phyloP scores from a whole-genome alignment of 352 stramenopile genomes.

The Thalassiosira mediterranea region DNA sequence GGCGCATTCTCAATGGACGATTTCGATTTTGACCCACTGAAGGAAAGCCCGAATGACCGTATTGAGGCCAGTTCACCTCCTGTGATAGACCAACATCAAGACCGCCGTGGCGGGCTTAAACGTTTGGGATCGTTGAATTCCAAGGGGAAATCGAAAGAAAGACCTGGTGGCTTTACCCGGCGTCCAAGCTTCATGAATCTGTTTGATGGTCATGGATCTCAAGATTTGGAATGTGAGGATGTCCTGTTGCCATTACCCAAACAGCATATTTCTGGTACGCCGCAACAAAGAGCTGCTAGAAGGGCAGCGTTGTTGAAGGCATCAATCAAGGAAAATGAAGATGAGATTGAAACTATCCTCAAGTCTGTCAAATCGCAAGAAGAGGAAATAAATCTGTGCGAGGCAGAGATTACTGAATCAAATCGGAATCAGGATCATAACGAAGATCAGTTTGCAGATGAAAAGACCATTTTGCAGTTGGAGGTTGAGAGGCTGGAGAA shows the following conservation, averaged over 20 bases:
- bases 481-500: constrained; percentile 12
- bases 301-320: constrained; percentile 5
- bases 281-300: no score
- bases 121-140: not conserved
- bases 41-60: no score
- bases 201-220: constrained; percentile 15
- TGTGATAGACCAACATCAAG: no score
- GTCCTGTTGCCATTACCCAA: no score
- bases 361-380: constrained; percentile 23
- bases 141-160: not conserved
- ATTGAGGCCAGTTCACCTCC: no score
- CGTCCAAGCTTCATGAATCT: constrained; percentile 25
- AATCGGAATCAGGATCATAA: constrained; percentile 4
- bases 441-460: not conserved
- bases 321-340: constrained; percentile 10
- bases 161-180: constrained; percentile 1
- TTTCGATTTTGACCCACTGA: constrained; percentile 29
- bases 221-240: constrained; percentile 8
- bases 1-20: no score
- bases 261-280: no score
- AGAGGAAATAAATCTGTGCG: constrained; percentile 12
- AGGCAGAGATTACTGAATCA: constrained; percentile 5
- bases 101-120: not conserved
- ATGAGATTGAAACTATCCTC: constrained; percentile 12
- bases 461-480: constrained; percentile 7